Percentiles rank a stretch among this genome's conserved stretches.
These are phyloP conservation scores for Solanum sejunctum DNA, from an alignment of 257 asterid species.

Conservation along the genomic window DNA sequence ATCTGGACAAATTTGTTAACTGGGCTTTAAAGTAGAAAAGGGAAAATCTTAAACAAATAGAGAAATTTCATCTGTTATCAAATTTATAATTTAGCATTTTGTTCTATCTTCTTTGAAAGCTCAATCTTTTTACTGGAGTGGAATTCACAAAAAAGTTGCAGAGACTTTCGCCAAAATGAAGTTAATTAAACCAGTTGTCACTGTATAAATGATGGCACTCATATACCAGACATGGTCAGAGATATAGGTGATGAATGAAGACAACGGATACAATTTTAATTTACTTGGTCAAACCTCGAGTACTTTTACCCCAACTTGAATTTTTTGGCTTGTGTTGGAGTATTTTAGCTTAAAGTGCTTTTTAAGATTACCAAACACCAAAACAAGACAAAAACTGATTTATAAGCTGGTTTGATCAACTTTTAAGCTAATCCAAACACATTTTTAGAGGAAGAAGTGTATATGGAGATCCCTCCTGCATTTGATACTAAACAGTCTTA, in stretches of 20 bases:
- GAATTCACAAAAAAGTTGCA: background rate
- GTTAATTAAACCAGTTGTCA: background rate
- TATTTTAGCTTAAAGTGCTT: background rate
- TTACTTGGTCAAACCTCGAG: background rate
- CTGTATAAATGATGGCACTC: too few species aligned
- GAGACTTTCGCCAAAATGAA: background rate
- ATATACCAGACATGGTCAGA: background rate
- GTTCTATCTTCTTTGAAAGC: background rate
- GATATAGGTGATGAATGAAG: background rate
- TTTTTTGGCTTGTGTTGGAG: background rate
- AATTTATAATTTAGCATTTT: background rate
- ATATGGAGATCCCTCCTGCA: background rate
- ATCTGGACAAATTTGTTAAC: too few species aligned
- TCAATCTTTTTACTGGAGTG: background rate
- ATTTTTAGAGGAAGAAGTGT: background rate
- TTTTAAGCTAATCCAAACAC: background rate
- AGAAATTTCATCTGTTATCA: background rate
- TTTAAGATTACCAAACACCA: background rate
- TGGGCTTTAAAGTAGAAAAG: background rate
- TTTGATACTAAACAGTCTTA: background rate
- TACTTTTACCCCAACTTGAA: background rate
- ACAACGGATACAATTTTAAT: background rate
- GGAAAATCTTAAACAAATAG: background rate
- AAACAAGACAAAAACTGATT: background rate
- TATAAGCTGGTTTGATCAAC: background rate